phyloP scores from a whole-genome alignment of 768 basidiomycete genomes.

The Scleroderma citrinum region DNA sequence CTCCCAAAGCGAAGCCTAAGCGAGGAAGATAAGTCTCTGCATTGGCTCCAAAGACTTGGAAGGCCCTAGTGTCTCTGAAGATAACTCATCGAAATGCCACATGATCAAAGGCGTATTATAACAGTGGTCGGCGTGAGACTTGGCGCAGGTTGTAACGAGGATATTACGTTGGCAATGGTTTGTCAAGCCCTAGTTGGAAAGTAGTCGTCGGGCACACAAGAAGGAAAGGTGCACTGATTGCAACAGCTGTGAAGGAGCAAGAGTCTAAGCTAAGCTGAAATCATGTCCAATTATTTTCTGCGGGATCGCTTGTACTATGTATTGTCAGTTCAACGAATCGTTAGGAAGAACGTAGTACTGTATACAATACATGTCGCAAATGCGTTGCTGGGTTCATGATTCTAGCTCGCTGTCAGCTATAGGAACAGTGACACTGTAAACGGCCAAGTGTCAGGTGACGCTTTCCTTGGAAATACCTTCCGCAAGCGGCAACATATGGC shows the following conservation, averaged over 20 bases:
- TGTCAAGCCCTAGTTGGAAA: too few species aligned
- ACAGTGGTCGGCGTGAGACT: neutral
- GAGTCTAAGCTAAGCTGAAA: constrained; percentile 14
- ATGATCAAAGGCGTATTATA: too few species aligned
- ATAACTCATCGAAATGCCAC: constrained; percentile 46
- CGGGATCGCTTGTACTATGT: constrained; percentile 8
- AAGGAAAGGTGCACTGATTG: constrained; percentile 3
- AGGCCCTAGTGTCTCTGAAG: constrained; percentile 79
- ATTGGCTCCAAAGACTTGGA: constrained; percentile 93
- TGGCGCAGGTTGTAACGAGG: too few species aligned
- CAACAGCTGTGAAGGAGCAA: constrained; percentile 9
- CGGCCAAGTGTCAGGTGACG: constrained; percentile 38
- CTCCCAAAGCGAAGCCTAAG: constrained; percentile 61
- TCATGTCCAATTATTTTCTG: constrained; percentile 24
- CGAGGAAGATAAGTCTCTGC: constrained; percentile 92
- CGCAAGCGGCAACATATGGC: constrained; percentile 26
- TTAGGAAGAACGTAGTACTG: neutral
- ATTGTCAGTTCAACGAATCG: neutral
- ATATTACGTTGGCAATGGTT: neutral
- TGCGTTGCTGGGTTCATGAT: constrained; percentile 35
- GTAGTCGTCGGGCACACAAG: neutral
- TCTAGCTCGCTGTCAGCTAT: constrained; percentile 32
- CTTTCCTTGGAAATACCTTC: constrained; percentile 27
- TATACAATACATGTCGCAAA: constrained; percentile 24
- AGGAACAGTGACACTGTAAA: constrained; percentile 33